These are phyloP conservation scores for Sclerotinia sclerotiorum DNA, from an alignment of 2,329 filamentous ascomycete genomes.

Conservation along the genomic window DNA sequence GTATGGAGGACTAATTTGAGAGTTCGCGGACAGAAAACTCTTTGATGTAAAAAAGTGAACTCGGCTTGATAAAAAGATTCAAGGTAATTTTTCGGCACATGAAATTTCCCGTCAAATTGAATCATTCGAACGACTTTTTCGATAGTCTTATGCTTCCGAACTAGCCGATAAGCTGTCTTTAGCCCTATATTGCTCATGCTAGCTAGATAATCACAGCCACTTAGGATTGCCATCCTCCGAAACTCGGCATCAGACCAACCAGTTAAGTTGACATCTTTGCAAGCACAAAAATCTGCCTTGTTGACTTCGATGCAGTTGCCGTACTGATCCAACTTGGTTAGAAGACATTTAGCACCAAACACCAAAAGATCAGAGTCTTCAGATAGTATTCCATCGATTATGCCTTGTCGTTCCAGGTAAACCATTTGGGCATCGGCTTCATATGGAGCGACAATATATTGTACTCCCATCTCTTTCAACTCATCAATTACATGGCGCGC, in stretches of 20 bases:
- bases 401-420: constrained; percentile 83
- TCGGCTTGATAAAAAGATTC: constrained; percentile 83
- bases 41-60: constrained; percentile 88
- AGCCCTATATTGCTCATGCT: constrained; percentile 83
- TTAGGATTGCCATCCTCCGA: constrained; percentile 91
- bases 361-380: constrained; percentile 96
- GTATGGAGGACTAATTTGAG: constrained; percentile 75
- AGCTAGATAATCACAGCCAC: constrained; percentile 92
- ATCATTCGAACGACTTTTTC: constrained; percentile 80
- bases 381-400: constrained; percentile 85
- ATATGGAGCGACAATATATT: constrained; percentile 93
- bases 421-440: constrained; percentile 97
- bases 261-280: constrained; percentile 81
- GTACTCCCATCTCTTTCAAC: constrained; percentile 74
- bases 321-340: constrained; percentile 93
- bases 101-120: constrained; percentile 84
- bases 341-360: constrained; percentile 84
- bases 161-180: constrained; percentile 88
- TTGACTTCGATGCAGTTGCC: constrained; percentile 92
- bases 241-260: constrained; percentile 94
- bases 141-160: constrained; percentile 85
- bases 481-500: constrained; percentile 88
- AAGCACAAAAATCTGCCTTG: constrained; percentile 82
- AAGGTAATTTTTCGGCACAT: constrained; percentile 77
- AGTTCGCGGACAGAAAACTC: constrained; percentile 81